phyloP scores from a whole-genome alignment of 1,284 basidiomycete species.

The Cystobasidium sp. region DNA sequence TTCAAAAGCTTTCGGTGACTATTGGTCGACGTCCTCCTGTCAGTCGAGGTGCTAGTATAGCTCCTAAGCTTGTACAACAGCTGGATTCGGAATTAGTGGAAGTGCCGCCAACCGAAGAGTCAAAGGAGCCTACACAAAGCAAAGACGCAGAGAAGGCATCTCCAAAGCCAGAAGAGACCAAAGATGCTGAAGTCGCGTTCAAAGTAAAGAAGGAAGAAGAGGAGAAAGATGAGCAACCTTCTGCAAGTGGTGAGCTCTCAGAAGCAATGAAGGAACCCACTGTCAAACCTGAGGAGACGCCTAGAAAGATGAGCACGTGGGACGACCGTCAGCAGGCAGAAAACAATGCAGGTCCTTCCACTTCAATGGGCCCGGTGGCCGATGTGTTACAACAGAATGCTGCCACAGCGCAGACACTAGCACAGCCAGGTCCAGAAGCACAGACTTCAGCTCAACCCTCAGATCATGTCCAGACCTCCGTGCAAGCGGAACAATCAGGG shows the following conservation, averaged over 20 bases:
- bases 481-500: background rate
- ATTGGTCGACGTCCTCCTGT: constrained; percentile 64
- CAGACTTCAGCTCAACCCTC: background rate
- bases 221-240: constrained; percentile 9
- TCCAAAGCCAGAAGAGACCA: constrained; percentile 18
- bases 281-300: constrained; percentile 18
- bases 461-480: background rate
- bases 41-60: constrained; percentile 35
- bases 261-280: background rate
- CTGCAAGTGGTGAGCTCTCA: background rate
- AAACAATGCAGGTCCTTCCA: background rate
- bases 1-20: constrained; percentile 74
- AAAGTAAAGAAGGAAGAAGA: constrained; percentile 46
- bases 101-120: background rate
- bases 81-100: constrained; percentile 2
- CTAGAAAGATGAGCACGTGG: background rate
- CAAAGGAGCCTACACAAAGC: background rate
- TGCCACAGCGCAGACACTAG: background rate
- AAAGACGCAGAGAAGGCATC: constrained; percentile 13
- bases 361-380: background rate
- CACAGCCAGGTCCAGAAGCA: background rate
- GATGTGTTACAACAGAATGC: constrained; percentile 13
- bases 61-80: constrained; percentile 9
- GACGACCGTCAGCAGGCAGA: background rate
- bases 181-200: constrained; percentile 38